Base-by-base conservation (phyloP, 371 early-diverging fungal species). In the Dichotomocladium elegans region DNA sequence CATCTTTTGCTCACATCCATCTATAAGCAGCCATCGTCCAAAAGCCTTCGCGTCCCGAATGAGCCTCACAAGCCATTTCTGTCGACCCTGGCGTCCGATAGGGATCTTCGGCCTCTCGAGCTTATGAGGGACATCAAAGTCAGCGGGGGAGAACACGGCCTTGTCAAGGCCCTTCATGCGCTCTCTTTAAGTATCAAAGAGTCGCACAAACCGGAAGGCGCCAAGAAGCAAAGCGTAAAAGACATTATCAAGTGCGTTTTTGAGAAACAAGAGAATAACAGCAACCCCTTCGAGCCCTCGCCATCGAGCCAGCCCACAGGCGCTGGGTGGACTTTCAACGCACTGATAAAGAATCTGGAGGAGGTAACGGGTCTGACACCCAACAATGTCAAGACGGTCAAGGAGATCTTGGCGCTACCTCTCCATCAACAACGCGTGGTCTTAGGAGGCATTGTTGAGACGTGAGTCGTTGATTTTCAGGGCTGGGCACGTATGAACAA, bases 321-420 rank as follows among this genome's bases (percentile, higher is more conserved):
- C 4, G 15, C 33, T 8, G 58, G 48, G 22, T 72, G 73, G 73
- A 69, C 66, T 8, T 28, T 57, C 10, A 57, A 59, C 27, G 69
- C 73, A 3, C 28, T 74, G 7, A 27, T 60, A 22, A 43, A 63
- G 24, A 66, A 64, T n/a, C 43, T 74, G n/a, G 63, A 66, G 41
- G 41, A 51, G 12, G 50, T 63, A 11, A 47, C 68, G 1, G 51
- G 62, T 10, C 53, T 74, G 15, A 60, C 58, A 8, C 34, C 66
- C 25, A 44, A 42, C 6, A 66, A 58, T 8, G 53, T 58, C 8
- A 60, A 56, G 24, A 71, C 71, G 21, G 57, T 74, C 24, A 66
- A 66, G 31, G 72, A 71, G 35, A 14, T 59, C 2, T 14, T 70
- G 3, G 41, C 31, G 12, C 29, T 74, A 11, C 64, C 75, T 12